Evolutionary conservation across 2,329 filamentous ascomycete genomes (phyloP), one percentile per base, ranked within the genome.

Genomic region (Diaporthe capsici): DNA sequence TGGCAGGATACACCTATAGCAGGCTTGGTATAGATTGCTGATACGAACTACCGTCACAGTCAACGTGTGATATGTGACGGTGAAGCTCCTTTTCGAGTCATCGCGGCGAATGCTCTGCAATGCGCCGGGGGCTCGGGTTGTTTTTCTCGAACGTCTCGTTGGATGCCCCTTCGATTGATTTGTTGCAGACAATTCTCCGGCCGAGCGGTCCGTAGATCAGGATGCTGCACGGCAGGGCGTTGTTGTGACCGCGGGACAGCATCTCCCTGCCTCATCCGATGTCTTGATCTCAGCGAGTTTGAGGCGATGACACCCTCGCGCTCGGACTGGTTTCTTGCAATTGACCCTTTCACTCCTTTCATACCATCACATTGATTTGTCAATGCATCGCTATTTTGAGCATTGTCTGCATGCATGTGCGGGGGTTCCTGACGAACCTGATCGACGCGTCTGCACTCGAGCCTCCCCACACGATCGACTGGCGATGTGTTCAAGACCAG

Each of bases 41-140:
- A 55, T 70, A 70, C 65, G 65, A 70, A 31, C 49, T 70, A 70
- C 65, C 65, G 65, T 70, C 65, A 55, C 65, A 70, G 65, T 70
- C 65, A 70, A 70, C n/a, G 65, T 70, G 65, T 70, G 65, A 70
- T 70, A 70, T 70, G 65, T 70, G 49, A 70, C 65, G 65, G 65
- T 70, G 65, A 55, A 70, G 65, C 65, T 70, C 65, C 65, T 70
- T 70, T 70, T 70, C 65, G 65, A 70, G 49, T 55, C 58, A 65
- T 28, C 58, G 57, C 42, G 51, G 39, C 57, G 55, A 47, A 28
- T 39, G 39, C 60, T 22, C 42, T 63, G 71, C 71, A 72, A 63
- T 72, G 71, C 71, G 31, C 55, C 37, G 34, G 58, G 42, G 58
- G 12, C n/a, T 42, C 58, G 58, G 47, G 51, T 58, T 53, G 12